Conservation (phyloP, 805 yeast species). For the Wickerhamiella bombiphila region DNA sequence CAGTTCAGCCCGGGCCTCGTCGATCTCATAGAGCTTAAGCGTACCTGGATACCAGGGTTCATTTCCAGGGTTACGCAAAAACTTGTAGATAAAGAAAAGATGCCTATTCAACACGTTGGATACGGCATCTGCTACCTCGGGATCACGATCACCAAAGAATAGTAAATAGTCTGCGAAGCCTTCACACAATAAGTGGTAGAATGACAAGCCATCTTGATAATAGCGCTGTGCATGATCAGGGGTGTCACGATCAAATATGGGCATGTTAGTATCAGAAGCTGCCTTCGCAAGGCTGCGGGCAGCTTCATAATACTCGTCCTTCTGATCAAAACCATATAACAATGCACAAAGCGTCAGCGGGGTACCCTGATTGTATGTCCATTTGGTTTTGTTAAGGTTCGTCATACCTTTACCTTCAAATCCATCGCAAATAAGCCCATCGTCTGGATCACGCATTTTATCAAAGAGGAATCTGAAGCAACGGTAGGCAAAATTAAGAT, state of each 20-base stretch:
- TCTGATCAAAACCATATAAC: conserved; percentile 36
- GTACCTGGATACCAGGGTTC: conserved; percentile 41
- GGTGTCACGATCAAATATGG: conserved; percentile 52
- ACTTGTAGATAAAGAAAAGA: conserved; percentile 41
- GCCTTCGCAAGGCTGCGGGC: conserved; percentile 34
- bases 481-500: conserved; percentile 43
- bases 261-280: conserved; percentile 39
- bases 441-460: conserved; percentile 37
- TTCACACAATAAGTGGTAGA: conserved; percentile 48
- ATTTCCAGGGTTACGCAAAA: conserved; percentile 41
- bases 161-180: conserved; percentile 53
- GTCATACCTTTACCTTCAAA: conserved; percentile 31
- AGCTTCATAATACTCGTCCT: conserved; percentile 33
- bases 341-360: conserved; percentile 41
- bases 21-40: conserved; percentile 43
- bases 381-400: conserved; percentile 40
- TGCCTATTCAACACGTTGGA: conserved; percentile 37
- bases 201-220: conserved; percentile 52
- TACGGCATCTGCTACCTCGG: conserved; percentile 21
- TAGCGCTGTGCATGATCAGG: conserved; percentile 35
- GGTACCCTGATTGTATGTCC: conserved; percentile 57
- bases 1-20: conserved; percentile 34
- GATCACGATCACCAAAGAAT: conserved; percentile 30
- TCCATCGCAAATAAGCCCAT: conserved; percentile 49
- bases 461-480: conserved; percentile 45